Evolutionary conservation across 2,329 filamentous ascomycete genomes (phyloP), one percentile per base, ranked within the genome.

Genomic region (Ploettnerulaceae sp.): DNA sequence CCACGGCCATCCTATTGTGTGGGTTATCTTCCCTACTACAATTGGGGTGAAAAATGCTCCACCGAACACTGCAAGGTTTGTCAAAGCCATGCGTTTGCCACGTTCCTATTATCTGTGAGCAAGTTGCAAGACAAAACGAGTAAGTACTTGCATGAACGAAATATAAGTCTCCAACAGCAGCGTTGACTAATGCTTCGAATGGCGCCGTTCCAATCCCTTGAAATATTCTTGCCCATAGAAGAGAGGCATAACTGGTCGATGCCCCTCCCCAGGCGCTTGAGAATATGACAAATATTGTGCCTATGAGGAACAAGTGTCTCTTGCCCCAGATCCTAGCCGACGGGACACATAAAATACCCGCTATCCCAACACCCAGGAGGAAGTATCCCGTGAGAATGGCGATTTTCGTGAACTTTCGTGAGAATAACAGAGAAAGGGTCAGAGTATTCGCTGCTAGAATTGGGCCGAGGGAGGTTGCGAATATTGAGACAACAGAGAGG

Each of bases 261-360:
- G 78, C 80, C 0, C 75, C 79, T 21, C 79, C 89, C 90, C 90
- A 96, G 5, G 77, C 79, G 55, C 82, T 86, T 47, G 84, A 85
- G 33, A 76, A 71, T 32, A 94, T 76, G 58, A 95, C 74, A 48
- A 95, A 74, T 37, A 86, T 54, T 35, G 83, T 82, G 6, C 89
- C 89, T 2, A 94, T 58, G 20, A 96, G 68, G 64, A 95, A 96
- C 12, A 89, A 70, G 69, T 96, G 91, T 31, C 90, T 77, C 67
- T 95, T 96, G 29, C 91, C 91, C 86, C 88, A 96, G 53, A 96
- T 84, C 47, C 90, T 80, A 15, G 87, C 89, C 1, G 84, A 87
- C 0, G 91, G 87, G 2, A 96, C 89, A 66, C 90, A 90, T 54
- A 96, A 74, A 64, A 93, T 80, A 40, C 87, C 89, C 1, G 85